Percentiles rank a stretch among this genome's conserved stretches.
Conservation (phyloP, 2,329 filamentous ascomycete species). For the Pseudogymnoascus sp. region DNA sequence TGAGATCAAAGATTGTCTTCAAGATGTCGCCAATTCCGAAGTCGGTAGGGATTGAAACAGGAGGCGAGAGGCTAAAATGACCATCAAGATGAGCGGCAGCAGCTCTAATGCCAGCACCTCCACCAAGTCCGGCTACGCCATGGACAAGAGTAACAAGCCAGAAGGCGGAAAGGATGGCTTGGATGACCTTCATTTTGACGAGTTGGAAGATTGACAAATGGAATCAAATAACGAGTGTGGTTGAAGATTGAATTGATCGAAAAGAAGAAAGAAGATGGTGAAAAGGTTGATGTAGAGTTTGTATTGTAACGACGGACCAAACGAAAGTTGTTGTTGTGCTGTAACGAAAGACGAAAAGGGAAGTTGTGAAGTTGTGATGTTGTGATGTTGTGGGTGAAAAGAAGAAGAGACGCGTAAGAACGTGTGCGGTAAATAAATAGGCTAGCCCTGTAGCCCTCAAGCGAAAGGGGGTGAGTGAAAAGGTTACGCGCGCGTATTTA, state of each 20-base stretch:
- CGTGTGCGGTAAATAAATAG: background rate
- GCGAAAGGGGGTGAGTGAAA: background rate
- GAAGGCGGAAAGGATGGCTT: constrained; percentile 25
- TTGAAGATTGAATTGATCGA: background rate
- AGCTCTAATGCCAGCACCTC: constrained; percentile 12
- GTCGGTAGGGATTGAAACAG: constrained; percentile 31
- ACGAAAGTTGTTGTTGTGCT: background rate
- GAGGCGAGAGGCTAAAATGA: constrained; percentile 37
- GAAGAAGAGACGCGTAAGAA: background rate
- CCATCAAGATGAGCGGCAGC: constrained; percentile 16
- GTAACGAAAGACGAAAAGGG: background rate
- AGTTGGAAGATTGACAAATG: constrained; percentile 13
- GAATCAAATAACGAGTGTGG: background rate
- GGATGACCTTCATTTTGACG: constrained; percentile 26
- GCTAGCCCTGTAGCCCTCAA: background rate
- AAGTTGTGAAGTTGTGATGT: background rate
- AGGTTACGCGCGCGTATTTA: background rate
- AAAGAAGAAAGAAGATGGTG: background rate
- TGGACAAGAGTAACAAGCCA: constrained; percentile 24
- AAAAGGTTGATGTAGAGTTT: background rate
- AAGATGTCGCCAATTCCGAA: constrained; percentile 24
- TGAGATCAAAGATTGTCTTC: constrained; percentile 36
- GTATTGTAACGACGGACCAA: background rate
- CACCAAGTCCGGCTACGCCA: constrained; percentile 10
- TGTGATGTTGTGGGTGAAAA: background rate